Percentiles rank a stretch among this genome's conserved stretches.
phyloP scores from a whole-genome alignment of 129 eudicot species.

The Arctium lappa region DNA sequence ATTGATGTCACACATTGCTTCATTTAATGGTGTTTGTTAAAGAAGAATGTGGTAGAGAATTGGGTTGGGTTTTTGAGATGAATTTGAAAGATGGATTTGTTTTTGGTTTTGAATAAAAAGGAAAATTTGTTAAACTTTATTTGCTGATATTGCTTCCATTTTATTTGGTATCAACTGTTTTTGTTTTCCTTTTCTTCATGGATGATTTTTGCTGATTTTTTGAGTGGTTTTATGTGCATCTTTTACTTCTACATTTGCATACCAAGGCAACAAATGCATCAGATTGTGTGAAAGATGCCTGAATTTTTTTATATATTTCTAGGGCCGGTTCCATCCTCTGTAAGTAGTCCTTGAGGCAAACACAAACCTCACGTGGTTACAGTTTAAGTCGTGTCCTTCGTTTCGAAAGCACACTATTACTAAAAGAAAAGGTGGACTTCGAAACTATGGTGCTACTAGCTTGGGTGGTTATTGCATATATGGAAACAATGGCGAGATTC shows the following conservation, averaged over 20 bases:
- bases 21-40: slow-evolving; percentile 3
- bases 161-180: slow-evolving; percentile 9
- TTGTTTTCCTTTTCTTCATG: not conserved
- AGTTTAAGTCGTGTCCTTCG: no score
- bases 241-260: not conserved
- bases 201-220: not conserved
- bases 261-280: not conserved
- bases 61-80: slow-evolving; percentile 16
- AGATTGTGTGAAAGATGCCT: no score
- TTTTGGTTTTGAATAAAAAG: slow-evolving; percentile 45
- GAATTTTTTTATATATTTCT: no score
- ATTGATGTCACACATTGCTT: slow-evolving; percentile 12
- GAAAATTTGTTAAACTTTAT: slow-evolving; percentile 10
- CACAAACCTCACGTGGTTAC: no score
- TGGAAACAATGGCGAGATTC: no score
- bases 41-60: not conserved
- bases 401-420: no score
- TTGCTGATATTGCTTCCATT: slow-evolving; percentile 16
- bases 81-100: slow-evolving; percentile 15
- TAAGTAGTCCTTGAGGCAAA: no score
- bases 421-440: no score
- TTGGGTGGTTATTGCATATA: no score
- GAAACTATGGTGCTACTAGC: no score
- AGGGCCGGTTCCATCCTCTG: no score
- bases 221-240: not conserved